Conservation (phyloP, 2,329 filamentous ascomycete species). For the Clonostachys sp. region DNA sequence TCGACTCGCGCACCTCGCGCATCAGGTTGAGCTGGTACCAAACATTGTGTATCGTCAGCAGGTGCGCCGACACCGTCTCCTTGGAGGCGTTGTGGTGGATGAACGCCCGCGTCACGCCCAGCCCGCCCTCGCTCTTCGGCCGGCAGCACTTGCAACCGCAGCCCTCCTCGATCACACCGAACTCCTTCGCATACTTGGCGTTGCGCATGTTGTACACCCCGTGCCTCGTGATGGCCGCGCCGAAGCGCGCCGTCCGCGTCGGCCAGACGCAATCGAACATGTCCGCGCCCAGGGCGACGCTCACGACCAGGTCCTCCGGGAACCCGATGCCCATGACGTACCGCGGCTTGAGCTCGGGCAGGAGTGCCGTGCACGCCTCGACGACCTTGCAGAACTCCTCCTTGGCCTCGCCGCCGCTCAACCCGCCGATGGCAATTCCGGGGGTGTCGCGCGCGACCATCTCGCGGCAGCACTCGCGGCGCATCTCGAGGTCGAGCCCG, state of each 20-base stretch:
- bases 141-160: slow-evolving; percentile 80
- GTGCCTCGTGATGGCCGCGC: slow-evolving; percentile 79
- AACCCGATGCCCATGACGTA: slow-evolving; percentile 99
- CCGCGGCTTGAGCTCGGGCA: slow-evolving; percentile 89
- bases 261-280: slow-evolving; percentile 99
- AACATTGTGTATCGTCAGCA: slow-evolving; percentile 92
- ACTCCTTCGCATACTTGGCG: slow-evolving; percentile 71
- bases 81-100: slow-evolving; percentile 90
- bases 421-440: slow-evolving; percentile 91
- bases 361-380: slow-evolving; percentile 73
- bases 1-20: slow-evolving; percentile 67
- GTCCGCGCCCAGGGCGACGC: slow-evolving; percentile 88
- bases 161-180: slow-evolving; percentile 74
- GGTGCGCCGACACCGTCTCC: slow-evolving; percentile 84
- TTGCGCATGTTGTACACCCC: slow-evolving; percentile 86
- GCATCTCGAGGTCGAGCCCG: slow-evolving; percentile 82
- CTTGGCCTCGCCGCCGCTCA: slow-evolving; percentile 95
- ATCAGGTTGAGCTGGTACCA: slow-evolving; percentile 88
- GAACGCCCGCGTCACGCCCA: slow-evolving; percentile 83
- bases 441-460: slow-evolving; percentile 92
- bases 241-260: slow-evolving; percentile 90
- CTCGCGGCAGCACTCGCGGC: slow-evolving; percentile 73
- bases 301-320: slow-evolving; percentile 91
- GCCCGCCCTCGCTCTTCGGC: slow-evolving; percentile 42
- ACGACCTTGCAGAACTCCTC: slow-evolving; percentile 89